phyloP scores from a whole-genome alignment of 768 basidiomycete genomes.

The Phlebiopsis flavidoalba region DNA sequence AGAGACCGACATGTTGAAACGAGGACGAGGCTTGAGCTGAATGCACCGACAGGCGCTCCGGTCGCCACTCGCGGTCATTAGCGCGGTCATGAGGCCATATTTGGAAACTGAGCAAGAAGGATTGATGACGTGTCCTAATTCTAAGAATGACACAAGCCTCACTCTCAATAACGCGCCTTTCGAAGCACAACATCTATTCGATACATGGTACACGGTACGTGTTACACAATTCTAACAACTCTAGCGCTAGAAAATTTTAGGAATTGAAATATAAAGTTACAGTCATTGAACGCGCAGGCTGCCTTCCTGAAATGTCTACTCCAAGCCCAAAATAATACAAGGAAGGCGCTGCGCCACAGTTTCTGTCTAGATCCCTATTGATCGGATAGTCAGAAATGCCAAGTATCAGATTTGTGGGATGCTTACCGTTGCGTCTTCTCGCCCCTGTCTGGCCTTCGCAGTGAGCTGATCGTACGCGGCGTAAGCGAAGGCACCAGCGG shows the following conservation, averaged over 20 bases:
- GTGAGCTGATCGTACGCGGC: constrained; percentile 1
- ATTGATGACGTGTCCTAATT: neutral
- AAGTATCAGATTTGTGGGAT: neutral
- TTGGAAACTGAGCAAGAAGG: neutral
- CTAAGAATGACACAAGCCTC: neutral
- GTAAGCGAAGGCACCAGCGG: neutral
- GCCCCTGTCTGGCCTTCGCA: neutral
- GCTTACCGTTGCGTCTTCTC: neutral
- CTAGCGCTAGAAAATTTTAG: neutral
- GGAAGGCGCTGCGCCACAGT: neutral
- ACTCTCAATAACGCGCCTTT: neutral
- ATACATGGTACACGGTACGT: neutral
- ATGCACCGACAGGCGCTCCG: too few relatives aligned
- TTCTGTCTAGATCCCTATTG: neutral
- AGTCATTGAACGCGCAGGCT: neutral
- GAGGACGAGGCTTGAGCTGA: too few relatives aligned
- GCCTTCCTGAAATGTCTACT: neutral
- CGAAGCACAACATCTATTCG: neutral
- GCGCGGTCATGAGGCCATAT: neutral
- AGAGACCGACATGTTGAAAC: too few relatives aligned
- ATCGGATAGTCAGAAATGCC: neutral
- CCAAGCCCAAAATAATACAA: neutral
- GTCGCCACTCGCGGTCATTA: too few relatives aligned
- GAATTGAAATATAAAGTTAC: neutral
- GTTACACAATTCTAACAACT: neutral